Evolutionary conservation across 208 protist genomes (phyloP).

Genomic region (Leishmania mexicana): DNA sequence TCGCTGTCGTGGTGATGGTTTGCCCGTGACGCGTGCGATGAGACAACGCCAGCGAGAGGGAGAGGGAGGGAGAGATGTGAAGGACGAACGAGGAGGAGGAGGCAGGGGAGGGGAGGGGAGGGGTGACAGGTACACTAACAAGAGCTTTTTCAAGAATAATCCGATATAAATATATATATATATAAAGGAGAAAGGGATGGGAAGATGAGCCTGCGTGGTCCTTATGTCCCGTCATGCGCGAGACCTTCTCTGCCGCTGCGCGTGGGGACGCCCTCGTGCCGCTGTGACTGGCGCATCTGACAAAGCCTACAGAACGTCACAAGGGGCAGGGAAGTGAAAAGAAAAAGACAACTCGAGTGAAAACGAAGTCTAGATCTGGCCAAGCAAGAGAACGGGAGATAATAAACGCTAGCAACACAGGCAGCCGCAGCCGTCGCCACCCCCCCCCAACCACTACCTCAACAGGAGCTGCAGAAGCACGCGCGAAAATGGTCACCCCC

Average conservation of each 20-base stretch:
- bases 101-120: neutral
- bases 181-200: neutral
- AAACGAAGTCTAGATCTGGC: neutral
- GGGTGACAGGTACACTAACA: no score
- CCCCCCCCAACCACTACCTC: no score
- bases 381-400: neutral
- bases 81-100: neutral
- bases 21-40: neutral
- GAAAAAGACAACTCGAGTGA: neutral
- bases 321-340: no score
- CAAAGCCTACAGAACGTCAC: no score
- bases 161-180: no score
- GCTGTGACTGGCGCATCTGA: no score
- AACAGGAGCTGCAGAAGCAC: neutral
- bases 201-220: neutral
- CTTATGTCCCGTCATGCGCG: no score
- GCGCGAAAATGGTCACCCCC: no score
- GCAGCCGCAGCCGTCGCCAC: neutral
- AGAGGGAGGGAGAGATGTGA: neutral
- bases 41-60: neutral
- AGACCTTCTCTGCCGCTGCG: no score
- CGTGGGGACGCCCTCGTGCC: no score
- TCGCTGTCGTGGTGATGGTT: neutral
- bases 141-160: no score
- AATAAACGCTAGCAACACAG: neutral